Evolutionary conservation across 2,329 filamentous ascomycete species (phyloP).

Genomic region (Aphanocladium album): DNA sequence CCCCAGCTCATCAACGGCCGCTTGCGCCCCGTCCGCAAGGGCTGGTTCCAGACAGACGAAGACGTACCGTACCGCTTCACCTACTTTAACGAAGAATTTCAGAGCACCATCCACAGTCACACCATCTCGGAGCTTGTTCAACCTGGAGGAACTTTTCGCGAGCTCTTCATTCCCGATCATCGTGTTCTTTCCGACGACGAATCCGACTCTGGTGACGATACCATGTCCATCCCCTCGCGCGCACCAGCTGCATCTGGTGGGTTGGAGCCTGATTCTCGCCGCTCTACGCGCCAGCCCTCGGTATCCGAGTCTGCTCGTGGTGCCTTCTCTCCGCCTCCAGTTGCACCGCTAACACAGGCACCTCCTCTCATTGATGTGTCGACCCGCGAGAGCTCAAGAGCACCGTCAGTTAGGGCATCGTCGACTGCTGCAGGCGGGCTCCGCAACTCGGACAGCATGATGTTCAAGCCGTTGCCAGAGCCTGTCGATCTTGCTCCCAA

Average conservation of each 20-base stretch:
- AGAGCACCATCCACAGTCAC: conserved; percentile 92
- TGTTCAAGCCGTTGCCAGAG: conserved; percentile 31
- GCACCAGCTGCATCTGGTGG: conserved; percentile 20
- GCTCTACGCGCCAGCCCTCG: conserved; percentile 45
- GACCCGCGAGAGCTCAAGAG: conserved; percentile 26
- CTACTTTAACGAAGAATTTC: conserved; percentile 97
- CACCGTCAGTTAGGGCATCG: conserved; percentile 42
- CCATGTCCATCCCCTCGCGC: conserved; percentile 21
- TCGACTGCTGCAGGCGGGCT: conserved; percentile 27
- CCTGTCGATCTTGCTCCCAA: conserved; percentile 18
- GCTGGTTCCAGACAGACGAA: conserved; percentile 84
- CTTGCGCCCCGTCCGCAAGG: conserved; percentile 70
- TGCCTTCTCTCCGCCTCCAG: conserved; percentile 23
- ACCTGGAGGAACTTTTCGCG: conserved; percentile 74
- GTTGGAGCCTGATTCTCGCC: conserved; percentile 33
- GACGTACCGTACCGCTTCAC: conserved; percentile 93
- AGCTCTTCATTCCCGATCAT: conserved; percentile 88
- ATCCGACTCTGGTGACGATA: conserved; percentile 53
- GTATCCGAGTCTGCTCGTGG: conserved; percentile 27
- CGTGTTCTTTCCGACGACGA: conserved; percentile 69
- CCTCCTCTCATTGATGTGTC: conserved; percentile 22
- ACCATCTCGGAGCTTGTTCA: conserved; percentile 91
- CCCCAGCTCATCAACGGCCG: conserved; percentile 88
- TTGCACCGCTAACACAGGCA: neutral
- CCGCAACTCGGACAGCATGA: conserved; percentile 6